phyloP scores from a whole-genome alignment of 345 rosid species.

The Brassica rapa region DNA sequence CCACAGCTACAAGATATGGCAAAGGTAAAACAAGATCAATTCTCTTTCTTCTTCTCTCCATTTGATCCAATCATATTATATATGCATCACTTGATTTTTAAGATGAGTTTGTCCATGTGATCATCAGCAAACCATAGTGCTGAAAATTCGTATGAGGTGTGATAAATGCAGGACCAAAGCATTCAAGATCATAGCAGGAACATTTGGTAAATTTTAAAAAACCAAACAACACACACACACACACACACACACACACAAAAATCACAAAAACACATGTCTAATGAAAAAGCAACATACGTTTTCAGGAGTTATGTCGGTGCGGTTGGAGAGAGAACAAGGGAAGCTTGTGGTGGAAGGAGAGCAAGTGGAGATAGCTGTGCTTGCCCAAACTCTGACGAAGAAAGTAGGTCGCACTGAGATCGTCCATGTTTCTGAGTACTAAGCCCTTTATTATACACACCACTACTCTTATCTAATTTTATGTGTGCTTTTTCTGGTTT shows the following conservation, averaged over 20 bases:
- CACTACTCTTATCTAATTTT: not conserved
- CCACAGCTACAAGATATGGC: conserved; percentile 10
- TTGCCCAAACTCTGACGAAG: conserved; percentile 9
- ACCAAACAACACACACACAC: not conserved
- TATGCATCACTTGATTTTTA: conserved; percentile 1
- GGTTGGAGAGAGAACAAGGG: conserved; percentile 16
- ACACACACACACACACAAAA: no score
- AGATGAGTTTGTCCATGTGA: not conserved
- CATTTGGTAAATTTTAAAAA: conserved; percentile 14
- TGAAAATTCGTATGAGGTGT: conserved; percentile 27
- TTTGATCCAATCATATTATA: not conserved
- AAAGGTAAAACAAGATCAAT: conserved; percentile 3
- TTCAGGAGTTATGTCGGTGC: conserved; percentile 21
- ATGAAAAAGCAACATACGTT: not conserved
- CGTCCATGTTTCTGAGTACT: not conserved
- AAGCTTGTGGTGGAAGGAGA: conserved; percentile 18
- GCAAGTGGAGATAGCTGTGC: not conserved
- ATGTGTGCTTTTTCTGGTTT: not conserved
- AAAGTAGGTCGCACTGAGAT: conserved; percentile 31
- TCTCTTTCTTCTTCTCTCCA: not conserved
- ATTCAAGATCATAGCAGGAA: conserved; percentile 4
- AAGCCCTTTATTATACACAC: not conserved
- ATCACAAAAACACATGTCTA: not conserved
- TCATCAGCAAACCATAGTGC: conserved; percentile 13
- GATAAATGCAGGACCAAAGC: conserved; percentile 23